Conservation (phyloP, 1,139 yeast genomes). For the Yamadazyma pseudoaaseri region DNA sequence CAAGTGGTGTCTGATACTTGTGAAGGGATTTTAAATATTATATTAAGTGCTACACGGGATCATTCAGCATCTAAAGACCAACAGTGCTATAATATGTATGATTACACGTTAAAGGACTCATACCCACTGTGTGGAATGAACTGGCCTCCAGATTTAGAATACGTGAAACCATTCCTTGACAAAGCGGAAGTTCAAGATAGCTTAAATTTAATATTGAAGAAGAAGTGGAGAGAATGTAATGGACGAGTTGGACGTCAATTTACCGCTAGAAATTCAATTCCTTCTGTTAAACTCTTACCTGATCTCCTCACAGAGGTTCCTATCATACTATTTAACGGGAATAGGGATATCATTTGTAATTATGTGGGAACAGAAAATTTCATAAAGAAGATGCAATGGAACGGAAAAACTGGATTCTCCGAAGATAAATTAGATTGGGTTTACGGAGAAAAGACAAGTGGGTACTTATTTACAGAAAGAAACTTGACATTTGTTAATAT, state of each 20-base stretch:
- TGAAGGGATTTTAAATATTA: slow-evolving; percentile 42
- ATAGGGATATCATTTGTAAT: slow-evolving; percentile 86
- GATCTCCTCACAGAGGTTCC: slow-evolving; percentile 58
- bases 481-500: slow-evolving; percentile 78
- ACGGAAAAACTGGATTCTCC: slow-evolving; percentile 59
- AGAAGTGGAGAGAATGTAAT: slow-evolving; percentile 78
- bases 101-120: slow-evolving; percentile 64
- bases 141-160: slow-evolving; percentile 81
- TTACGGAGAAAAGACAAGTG: slow-evolving; percentile 47
- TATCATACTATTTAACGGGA: slow-evolving; percentile 80
- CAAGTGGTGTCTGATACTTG: slow-evolving; percentile 39
- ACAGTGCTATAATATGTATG: slow-evolving; percentile 81
- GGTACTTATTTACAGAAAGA: slow-evolving; percentile 55
- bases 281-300: slow-evolving; percentile 69
- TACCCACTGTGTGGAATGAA: slow-evolving; percentile 89
- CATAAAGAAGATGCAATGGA: slow-evolving; percentile 66
- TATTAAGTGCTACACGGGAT: slow-evolving; percentile 39
- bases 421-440: slow-evolving; percentile 50
- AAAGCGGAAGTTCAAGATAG: slow-evolving; percentile 54
- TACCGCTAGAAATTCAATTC: slow-evolving; percentile 51
- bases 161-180: slow-evolving; percentile 61
- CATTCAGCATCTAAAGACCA: slow-evolving; percentile 25
- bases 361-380: slow-evolving; percentile 70
- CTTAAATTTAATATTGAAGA: slow-evolving; percentile 48
- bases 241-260: slow-evolving; percentile 53